These are phyloP conservation scores for Beauveria sp. DNA, from an alignment of 2,329 filamentous ascomycete species.

Conservation along the genomic window DNA sequence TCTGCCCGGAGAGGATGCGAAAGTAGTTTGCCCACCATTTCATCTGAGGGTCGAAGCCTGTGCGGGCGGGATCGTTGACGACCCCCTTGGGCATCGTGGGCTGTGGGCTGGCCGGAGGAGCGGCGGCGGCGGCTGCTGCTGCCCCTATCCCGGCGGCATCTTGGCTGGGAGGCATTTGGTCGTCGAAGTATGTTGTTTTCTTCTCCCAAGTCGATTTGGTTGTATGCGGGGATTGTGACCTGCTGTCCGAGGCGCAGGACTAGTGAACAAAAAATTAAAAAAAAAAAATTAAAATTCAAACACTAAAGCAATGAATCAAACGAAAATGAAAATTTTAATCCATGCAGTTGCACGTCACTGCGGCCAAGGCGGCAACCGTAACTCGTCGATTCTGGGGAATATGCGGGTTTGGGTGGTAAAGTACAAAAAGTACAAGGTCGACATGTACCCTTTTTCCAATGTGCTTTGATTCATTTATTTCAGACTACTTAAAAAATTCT, in stretches of 20 bases:
- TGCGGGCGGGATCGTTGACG: constrained; percentile 51
- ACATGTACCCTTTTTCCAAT: constrained; percentile 1
- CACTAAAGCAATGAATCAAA: background rate
- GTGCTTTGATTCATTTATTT: too few relatives aligned
- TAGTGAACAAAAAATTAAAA: background rate
- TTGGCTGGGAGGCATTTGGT: background rate
- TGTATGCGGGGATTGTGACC: background rate
- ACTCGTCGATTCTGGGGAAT: constrained; percentile 12
- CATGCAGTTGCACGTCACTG: constrained; percentile 10
- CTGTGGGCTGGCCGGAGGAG: background rate
- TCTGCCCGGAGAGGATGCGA: constrained; percentile 65
- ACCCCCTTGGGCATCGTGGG: constrained; percentile 26
- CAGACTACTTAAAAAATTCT: background rate
- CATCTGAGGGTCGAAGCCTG: constrained; percentile 54
- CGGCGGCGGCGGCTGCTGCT: background rate
- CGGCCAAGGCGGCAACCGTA: background rate
- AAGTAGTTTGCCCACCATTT: constrained; percentile 79
- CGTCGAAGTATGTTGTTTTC: background rate
- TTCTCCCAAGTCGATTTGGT: background rate
- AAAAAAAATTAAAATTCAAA: background rate
- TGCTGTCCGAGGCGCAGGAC: background rate
- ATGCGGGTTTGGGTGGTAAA: constrained; percentile 6
- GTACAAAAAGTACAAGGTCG: constrained; percentile 7
- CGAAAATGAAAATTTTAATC: constrained; percentile 9
- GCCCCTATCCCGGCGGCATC: background rate